A percentile compares a stretch with the other conserved stretches of the same genome.
These are phyloP conservation scores for Candida glaebosa DNA, from an alignment of 805 yeast species.

Conservation along the genomic window DNA sequence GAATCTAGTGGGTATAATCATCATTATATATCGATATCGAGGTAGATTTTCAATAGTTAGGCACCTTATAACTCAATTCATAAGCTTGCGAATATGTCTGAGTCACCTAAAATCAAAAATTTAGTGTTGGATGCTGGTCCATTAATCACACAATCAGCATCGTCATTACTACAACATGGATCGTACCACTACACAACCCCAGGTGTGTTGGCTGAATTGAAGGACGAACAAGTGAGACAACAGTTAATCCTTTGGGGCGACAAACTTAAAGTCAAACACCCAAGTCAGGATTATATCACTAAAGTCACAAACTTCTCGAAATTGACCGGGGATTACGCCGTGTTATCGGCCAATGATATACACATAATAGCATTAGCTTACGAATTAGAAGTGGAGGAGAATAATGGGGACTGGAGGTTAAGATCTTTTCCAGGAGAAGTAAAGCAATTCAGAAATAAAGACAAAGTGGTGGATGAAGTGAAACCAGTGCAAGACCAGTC, in stretches of 20 bases:
- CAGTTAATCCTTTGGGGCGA: slow-evolving; percentile 83
- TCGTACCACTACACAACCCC: slow-evolving; percentile 82
- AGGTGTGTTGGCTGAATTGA: slow-evolving; percentile 81
- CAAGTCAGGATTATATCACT: slow-evolving; percentile 58
- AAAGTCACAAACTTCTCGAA: slow-evolving; percentile 74
- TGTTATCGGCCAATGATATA: slow-evolving; percentile 85
- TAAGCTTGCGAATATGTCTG: neutral
- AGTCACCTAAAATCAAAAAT: slow-evolving; percentile 39
- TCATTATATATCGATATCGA: too few species aligned
- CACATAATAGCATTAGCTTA: slow-evolving; percentile 90
- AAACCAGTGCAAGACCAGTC: slow-evolving; percentile 2
- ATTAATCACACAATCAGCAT: slow-evolving; percentile 77
- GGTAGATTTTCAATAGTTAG: too few species aligned
- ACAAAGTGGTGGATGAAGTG: slow-evolving; percentile 11
- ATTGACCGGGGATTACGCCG: slow-evolving; percentile 87
- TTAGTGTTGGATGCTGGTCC: slow-evolving; percentile 95
- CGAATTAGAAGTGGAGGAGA: slow-evolving; percentile 73
- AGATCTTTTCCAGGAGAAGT: slow-evolving; percentile 71
- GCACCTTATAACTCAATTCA: too few species aligned
- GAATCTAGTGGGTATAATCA: neutral
- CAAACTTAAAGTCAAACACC: slow-evolving; percentile 67
- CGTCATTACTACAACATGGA: slow-evolving; percentile 69
- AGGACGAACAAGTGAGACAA: slow-evolving; percentile 78
- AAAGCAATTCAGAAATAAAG: slow-evolving; percentile 18
- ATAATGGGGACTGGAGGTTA: slow-evolving; percentile 66